Conservation (phyloP, 2,329 filamentous ascomycete species). For the Cladosporium sp. region DNA sequence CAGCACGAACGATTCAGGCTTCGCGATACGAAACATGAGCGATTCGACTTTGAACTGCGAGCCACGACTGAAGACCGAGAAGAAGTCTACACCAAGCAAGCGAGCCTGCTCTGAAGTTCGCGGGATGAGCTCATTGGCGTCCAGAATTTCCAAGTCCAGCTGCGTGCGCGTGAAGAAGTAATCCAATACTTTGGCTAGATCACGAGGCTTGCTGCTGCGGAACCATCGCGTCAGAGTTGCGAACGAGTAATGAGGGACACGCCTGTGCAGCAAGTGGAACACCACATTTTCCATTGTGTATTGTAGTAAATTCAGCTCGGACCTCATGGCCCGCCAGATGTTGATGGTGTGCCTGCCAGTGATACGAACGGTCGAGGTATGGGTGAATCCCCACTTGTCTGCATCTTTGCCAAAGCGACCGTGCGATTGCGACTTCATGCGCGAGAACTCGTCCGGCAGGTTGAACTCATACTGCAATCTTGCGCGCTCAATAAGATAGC, state of each 20-base stretch:
- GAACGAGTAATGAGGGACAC: slow-evolving; percentile 84
- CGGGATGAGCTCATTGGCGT: slow-evolving; percentile 81
- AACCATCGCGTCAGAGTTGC: slow-evolving; percentile 80
- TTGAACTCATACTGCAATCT: slow-evolving; percentile 83
- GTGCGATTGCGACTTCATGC: slow-evolving; percentile 79
- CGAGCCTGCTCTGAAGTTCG: slow-evolving; percentile 92
- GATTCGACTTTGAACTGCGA: slow-evolving; percentile 99
- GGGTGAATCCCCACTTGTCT: slow-evolving; percentile 90
- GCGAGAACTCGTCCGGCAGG: slow-evolving; percentile 83
- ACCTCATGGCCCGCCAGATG: slow-evolving; percentile 91
- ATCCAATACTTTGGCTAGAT: slow-evolving; percentile 69
- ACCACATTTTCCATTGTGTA: slow-evolving; percentile 96
- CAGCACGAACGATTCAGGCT: slow-evolving; percentile 89
- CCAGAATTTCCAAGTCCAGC: slow-evolving; percentile 84
- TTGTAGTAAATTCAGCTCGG: slow-evolving; percentile 85
- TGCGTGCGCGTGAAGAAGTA: slow-evolving; percentile 74
- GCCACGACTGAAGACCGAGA: slow-evolving; percentile 88
- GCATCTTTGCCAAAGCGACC: slow-evolving; percentile 80
- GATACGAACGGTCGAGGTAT: slow-evolving; percentile 86
- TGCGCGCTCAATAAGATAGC: slow-evolving; percentile 88
- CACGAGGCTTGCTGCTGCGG: slow-evolving; percentile 60
- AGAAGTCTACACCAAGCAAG: slow-evolving; percentile 91
- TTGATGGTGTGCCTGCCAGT: slow-evolving; percentile 96
- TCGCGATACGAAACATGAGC: slow-evolving; percentile 96
- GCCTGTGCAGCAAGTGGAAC: slow-evolving; percentile 81